Conservation (phyloP, 441 rosid species). For the Pelargonium myrrhifolium region DNA sequence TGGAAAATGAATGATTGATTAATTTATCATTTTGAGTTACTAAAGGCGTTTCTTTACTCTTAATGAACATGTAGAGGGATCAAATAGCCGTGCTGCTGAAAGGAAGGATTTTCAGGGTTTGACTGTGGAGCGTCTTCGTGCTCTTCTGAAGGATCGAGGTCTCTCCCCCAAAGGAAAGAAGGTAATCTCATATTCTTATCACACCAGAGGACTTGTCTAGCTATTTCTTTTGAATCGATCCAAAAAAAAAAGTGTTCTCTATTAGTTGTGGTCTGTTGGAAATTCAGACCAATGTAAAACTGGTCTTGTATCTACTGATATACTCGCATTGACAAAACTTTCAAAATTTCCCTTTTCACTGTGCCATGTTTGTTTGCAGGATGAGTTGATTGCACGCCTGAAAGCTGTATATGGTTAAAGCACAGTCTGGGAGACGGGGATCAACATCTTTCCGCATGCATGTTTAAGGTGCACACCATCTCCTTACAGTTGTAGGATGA, state of each 20-base stretch:
- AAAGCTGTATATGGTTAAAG: slow-evolving; percentile 31
- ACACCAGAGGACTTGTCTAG: not conserved
- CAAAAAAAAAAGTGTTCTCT: not conserved
- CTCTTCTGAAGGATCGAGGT: slow-evolving; percentile 68
- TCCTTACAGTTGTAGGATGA: slow-evolving; percentile 11
- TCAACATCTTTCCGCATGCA: not conserved
- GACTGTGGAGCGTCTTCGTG: slow-evolving; percentile 87
- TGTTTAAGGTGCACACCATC: not conserved
- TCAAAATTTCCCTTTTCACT: not conserved
- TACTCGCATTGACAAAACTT: not conserved
- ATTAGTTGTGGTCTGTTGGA: too few species aligned
- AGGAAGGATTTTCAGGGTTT: slow-evolving; percentile 52
- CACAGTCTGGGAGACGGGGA: slow-evolving; percentile 1
- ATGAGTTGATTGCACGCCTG: slow-evolving; percentile 63
- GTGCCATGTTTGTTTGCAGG: slow-evolving; percentile 35
- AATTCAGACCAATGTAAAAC: not conserved
- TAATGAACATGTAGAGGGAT: slow-evolving; percentile 42
- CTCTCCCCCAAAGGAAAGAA: slow-evolving; percentile 82
- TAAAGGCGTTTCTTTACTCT: not conserved
- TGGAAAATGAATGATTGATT: not conserved
- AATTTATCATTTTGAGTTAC: not conserved
- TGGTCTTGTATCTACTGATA: not conserved
- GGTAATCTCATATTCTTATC: slow-evolving; percentile 24
- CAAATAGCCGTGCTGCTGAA: slow-evolving; percentile 46
- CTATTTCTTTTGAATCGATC: not conserved